These are phyloP conservation scores for Calonectria pauciramosa DNA, from an alignment of 2,329 filamentous ascomycete genomes.

Conservation along the genomic window DNA sequence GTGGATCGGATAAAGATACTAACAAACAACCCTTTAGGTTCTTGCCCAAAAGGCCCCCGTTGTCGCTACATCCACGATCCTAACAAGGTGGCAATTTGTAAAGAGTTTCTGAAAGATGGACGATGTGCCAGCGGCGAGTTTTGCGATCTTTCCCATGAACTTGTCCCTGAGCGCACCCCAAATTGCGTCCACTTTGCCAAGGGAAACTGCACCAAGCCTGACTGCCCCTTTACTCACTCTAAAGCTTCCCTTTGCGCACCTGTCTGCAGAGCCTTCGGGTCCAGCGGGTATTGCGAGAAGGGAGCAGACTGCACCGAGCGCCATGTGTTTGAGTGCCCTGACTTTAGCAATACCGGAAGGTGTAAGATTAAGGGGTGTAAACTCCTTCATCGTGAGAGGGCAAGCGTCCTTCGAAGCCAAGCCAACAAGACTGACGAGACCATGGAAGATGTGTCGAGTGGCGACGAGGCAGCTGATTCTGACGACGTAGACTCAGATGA, in stretches of 20 bases:
- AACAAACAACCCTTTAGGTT: conserved; percentile 72
- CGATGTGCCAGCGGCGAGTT: conserved; percentile 81
- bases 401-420: conserved; percentile 81
- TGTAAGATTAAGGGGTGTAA: conserved; percentile 88
- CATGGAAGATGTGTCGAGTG: conserved; percentile 81
- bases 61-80: conserved; percentile 90
- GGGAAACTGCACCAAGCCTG: conserved; percentile 88
- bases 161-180: conserved; percentile 86
- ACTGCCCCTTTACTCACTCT: conserved; percentile 90
- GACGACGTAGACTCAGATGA: conserved; percentile 86
- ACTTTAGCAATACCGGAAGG: conserved; percentile 90
- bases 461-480: conserved; percentile 79
- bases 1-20: conserved; percentile 59
- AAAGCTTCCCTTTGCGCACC: conserved; percentile 81
- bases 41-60: conserved; percentile 83
- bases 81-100: conserved; percentile 90
- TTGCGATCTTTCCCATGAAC: conserved; percentile 93
- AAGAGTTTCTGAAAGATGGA: conserved; percentile 84
- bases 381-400: conserved; percentile 88
- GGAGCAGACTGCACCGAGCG: conserved; percentile 83
- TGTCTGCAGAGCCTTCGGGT: conserved; percentile 88
- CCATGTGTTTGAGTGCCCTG: conserved; percentile 93
- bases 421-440: conserved; percentile 66
- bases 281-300: conserved; percentile 89
- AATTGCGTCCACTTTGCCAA: conserved; percentile 91